Evolutionary conservation across 306 rosid genomes (phyloP).

Genomic region (cucumber (Cucumis sativus)): Cucumber_9930_V3 NC_026659.2:5468001-5468500

Average conservation of each 20-base stretch:
- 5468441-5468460: constrained; percentile 35
- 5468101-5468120: too few species aligned
- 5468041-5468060: too few species aligned
- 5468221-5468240: not conserved
- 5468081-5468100: too few species aligned
- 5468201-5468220: too few species aligned
- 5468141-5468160: too few species aligned
- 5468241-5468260: not conserved
- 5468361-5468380: constrained; percentile 7
- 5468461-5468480: constrained; percentile 28
- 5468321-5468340: constrained; percentile 4
- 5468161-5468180: too few species aligned
- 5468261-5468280: not conserved
- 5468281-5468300: not conserved
- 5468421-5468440: constrained; percentile 13
- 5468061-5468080: too few species aligned
- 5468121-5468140: too few species aligned
- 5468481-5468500: constrained; percentile 1
- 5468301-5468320: not conserved
- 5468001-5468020: too few species aligned
- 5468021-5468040: too few species aligned
- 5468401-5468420: constrained; percentile 21
- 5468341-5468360: not conserved
- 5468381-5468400: constrained; percentile 8
- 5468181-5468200: too few species aligned